These are phyloP conservation scores for Populus tremula DNA, from an alignment of 345 rosid genomes.

Conservation along the genomic window DNA sequence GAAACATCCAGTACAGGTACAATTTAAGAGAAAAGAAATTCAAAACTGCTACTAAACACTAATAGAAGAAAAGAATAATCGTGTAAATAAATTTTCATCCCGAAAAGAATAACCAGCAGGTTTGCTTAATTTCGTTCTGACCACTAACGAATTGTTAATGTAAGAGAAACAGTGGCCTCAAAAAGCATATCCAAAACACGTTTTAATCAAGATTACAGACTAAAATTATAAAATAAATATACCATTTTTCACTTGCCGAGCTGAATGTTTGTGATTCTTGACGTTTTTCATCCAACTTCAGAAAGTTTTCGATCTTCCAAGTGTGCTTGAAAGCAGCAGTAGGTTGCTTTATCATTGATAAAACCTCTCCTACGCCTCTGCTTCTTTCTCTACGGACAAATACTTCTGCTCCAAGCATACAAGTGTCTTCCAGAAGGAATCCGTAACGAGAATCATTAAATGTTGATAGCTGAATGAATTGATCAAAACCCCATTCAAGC, in stretches of 20 bases:
- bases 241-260: conserved; percentile 40
- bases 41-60: no score
- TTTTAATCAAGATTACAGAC: no score
- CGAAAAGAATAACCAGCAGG: no score
- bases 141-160: no score
- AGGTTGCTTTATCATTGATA: conserved; percentile 25
- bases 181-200: no score
- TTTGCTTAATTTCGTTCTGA: no score
- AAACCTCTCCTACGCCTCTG: conserved; percentile 33
- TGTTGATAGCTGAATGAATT: conserved; percentile 18
- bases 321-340: conserved; percentile 1
- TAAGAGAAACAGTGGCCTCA: no score
- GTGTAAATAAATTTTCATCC: no score
- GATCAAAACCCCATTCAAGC: conserved; percentile 45
- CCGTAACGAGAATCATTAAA: conserved; percentile 34
- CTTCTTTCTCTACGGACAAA: conserved; percentile 36
- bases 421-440: conserved; percentile 35
- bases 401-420: conserved; percentile 45
- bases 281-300: conserved; percentile 10
- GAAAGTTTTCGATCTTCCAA: conserved; percentile 43
- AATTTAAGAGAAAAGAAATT: background rate
- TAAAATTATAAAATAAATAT: background rate
- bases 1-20: background rate
- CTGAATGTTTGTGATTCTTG: conserved; percentile 22
- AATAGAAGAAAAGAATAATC: no score